Conservation (phyloP, 805 yeast species). For the Schwanniomyces polymorphus region DNA sequence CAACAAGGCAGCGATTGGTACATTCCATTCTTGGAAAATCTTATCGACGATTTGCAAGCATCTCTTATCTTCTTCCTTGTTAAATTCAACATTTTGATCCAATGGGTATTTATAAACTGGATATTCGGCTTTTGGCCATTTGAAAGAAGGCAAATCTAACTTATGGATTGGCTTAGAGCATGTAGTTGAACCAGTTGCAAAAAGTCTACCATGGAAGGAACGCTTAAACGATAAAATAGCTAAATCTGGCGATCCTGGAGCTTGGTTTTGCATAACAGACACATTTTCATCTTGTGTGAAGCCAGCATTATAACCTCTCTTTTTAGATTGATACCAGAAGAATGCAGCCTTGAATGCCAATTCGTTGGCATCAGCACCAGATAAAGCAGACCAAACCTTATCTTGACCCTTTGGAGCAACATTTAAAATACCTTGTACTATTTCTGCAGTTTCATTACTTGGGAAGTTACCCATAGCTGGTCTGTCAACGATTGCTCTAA, state of each 20-base stretch:
- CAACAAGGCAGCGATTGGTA: slow-evolving; percentile 66
- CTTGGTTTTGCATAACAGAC: slow-evolving; percentile 74
- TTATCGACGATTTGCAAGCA: slow-evolving; percentile 77
- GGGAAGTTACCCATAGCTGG: slow-evolving; percentile 88
- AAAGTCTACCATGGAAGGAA: slow-evolving; percentile 93
- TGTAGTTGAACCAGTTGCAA: slow-evolving; percentile 88
- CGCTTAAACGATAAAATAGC: slow-evolving; percentile 83
- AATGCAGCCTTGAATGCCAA: slow-evolving; percentile 88
- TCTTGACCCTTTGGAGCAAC: slow-evolving; percentile 80
- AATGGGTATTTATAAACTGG: slow-evolving; percentile 86
- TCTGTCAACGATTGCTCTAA: slow-evolving; percentile 48
- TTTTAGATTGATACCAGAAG: slow-evolving; percentile 69
- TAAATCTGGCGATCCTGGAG: slow-evolving; percentile 88
- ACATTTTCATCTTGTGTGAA: slow-evolving; percentile 69
- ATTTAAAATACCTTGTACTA: slow-evolving; percentile 48
- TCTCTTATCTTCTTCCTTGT: slow-evolving; percentile 76
- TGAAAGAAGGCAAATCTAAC: slow-evolving; percentile 87
- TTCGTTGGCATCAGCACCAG: slow-evolving; percentile 89
- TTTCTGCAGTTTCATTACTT: slow-evolving; percentile 62
- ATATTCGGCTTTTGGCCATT: slow-evolving; percentile 96
- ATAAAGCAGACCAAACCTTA: slow-evolving; percentile 74
- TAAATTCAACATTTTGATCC: slow-evolving; percentile 60
- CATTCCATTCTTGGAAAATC: slow-evolving; percentile 62
- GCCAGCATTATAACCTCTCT: slow-evolving; percentile 61
- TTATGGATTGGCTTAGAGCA: slow-evolving; percentile 95